Base-by-base conservation (phyloP, 2,329 filamentous ascomycete genomes). In the Rhynchosporium agropyri region DNA sequence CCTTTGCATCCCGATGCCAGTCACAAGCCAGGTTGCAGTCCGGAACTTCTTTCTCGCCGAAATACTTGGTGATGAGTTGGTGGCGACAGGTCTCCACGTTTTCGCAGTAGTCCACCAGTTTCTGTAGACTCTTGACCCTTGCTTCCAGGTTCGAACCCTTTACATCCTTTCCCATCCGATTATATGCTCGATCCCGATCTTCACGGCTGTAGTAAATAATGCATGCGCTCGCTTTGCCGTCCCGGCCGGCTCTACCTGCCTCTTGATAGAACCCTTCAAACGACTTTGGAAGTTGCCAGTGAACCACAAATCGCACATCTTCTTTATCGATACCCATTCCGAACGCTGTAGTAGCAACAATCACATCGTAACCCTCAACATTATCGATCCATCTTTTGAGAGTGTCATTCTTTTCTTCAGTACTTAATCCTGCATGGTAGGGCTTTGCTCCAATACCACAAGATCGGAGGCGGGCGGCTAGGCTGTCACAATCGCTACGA, bases 261-360 rank as follows among this genome's bases (percentile, higher is more conserved):
- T 98, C 94, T 77, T 98, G 94, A 72, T 97, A 97, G 74, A 95
- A 97, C 0, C 93, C 92, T 75, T 98, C 94, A 74, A 98, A 97
- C 3, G 90, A 95, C 73, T 96, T 96, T 9, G 94, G 91, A 9
- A 97, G 83, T 63, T 92, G 90, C 92, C 94, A 98, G 76, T 98
- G 94, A 1, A 95, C 87, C 0, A 98, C 93, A 71, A 97, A 97
- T 2, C 94, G 89, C 10, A 98, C 94, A 70, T 96, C 89, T 58
- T 95, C 87, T 76, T 97, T 97, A 76, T 98, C 93, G 67, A 98
- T 97, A 31, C 94, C 94, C 94, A 98, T 98, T 2, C 94, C 94
- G 72, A 98, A 98, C 0, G 94, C 94, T 1, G 92, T 98, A 0
- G 94, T 98, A 1, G 94, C 94, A 33, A 97, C 92, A 65, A 98